Evolutionary conservation across 83 land plant genomes (phyloP).

Genomic region (Picea abies): DNA sequence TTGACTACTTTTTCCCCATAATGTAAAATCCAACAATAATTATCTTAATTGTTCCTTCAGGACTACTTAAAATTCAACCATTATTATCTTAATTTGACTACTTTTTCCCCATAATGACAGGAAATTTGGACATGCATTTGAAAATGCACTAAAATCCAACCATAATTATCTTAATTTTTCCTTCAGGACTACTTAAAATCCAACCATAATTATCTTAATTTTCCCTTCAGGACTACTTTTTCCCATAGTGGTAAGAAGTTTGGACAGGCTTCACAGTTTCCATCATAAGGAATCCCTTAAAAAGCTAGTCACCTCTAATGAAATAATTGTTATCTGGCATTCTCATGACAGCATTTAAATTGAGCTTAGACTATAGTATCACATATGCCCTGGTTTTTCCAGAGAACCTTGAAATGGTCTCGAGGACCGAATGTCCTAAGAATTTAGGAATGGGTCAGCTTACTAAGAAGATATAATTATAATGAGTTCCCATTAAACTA

Average conservation of each 20-base stretch:
- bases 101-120: neutral
- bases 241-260: neutral
- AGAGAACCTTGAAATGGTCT: neutral
- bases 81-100: neutral
- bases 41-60: too few species aligned
- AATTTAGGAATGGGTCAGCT: neutral
- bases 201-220: too few species aligned
- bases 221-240: neutral
- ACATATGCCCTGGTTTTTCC: neutral
- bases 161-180: too few species aligned
- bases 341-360: neutral
- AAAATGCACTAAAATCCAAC: neutral
- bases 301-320: neutral
- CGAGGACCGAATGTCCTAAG: neutral
- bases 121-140: neutral
- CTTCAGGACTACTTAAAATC: neutral
- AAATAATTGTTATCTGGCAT: neutral
- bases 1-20: neutral
- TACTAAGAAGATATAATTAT: neutral
- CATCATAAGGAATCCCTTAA: neutral
- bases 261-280: neutral
- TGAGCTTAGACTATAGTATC: neutral
- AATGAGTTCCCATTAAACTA: neutral
- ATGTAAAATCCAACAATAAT: neutral
- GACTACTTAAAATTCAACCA: too few species aligned